These are phyloP conservation scores for Ogataea kodamae DNA, from an alignment of 805 yeast species.

Conservation along the genomic window DNA sequence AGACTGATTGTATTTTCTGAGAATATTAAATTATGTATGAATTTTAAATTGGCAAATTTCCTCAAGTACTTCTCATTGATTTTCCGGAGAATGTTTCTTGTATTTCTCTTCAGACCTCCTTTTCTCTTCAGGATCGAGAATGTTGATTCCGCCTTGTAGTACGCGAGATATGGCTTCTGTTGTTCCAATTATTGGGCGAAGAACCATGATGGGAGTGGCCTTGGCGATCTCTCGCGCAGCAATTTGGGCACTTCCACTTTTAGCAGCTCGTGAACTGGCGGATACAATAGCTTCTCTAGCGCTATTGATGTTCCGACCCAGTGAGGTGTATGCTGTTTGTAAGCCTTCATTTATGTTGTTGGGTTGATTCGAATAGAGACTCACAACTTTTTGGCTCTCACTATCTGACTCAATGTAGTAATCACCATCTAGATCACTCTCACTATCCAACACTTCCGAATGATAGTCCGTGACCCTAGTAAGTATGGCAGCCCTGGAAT, in stretches of 20 bases:
- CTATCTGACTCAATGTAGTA: slow-evolving; percentile 28
- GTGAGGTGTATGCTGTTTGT: slow-evolving; percentile 65
- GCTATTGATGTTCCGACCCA: slow-evolving; percentile 62
- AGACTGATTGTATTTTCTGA: neutral
- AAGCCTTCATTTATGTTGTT: slow-evolving; percentile 66
- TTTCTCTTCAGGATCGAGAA: slow-evolving; percentile 64
- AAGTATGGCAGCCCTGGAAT: slow-evolving; percentile 11
- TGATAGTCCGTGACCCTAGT: slow-evolving; percentile 5
- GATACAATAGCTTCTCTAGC: slow-evolving; percentile 62
- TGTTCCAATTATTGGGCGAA: slow-evolving; percentile 87
- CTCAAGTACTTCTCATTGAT: neutral
- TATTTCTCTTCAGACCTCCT: slow-evolving; percentile 65
- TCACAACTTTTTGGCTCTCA: slow-evolving; percentile 44
- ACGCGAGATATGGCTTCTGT: slow-evolving; percentile 86
- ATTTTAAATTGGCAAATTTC: no score
- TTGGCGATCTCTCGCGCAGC: slow-evolving; percentile 66
- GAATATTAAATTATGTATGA: slow-evolving; percentile 1
- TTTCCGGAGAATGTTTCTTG: slow-evolving; percentile 27
- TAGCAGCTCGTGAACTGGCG: slow-evolving; percentile 59
- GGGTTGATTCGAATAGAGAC: slow-evolving; percentile 86
- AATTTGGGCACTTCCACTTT: slow-evolving; percentile 61
- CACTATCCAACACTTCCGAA: slow-evolving; percentile 20
- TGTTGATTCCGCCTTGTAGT: slow-evolving; percentile 78
- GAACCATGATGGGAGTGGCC: slow-evolving; percentile 75
- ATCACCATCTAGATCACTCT: slow-evolving; percentile 28